Conservation (phyloP, 148 eudicot genomes). For the Selenicereus undatus region DNA sequence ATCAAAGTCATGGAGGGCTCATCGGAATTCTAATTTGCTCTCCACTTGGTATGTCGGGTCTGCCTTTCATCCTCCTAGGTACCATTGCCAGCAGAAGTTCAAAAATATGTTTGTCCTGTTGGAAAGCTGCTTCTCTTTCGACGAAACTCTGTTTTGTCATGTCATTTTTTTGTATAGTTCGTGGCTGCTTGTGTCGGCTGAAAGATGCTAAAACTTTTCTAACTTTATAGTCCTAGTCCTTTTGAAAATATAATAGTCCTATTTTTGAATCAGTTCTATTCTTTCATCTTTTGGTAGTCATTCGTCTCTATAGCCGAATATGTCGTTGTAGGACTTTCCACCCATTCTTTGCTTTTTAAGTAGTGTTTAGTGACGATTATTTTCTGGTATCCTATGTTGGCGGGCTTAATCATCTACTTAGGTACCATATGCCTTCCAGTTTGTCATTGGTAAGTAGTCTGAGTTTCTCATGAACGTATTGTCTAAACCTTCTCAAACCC, state of each 20-base stretch:
- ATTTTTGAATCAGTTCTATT: not conserved
- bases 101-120: not conserved
- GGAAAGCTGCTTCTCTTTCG: not conserved
- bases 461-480: not conserved
- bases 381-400: not conserved
- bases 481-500: not conserved
- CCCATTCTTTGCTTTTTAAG: not conserved
- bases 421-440: not conserved
- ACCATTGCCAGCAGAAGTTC: not conserved
- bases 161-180: slow-evolving; percentile 1
- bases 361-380: not conserved
- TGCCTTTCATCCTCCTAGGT: slow-evolving; percentile 1
- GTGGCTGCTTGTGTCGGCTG: not conserved
- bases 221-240: not conserved
- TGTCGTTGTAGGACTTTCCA: not conserved
- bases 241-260: not conserved
- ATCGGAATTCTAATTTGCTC: not conserved
- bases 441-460: not conserved
- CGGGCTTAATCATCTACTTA: not conserved
- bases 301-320: not conserved
- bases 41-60: slow-evolving; percentile 25
- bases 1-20: too few species aligned
- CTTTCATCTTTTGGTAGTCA: not conserved
- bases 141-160: not conserved
- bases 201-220: not conserved